phyloP scores from a whole-genome alignment of 805 yeast species.

The Starmerella apis region DNA sequence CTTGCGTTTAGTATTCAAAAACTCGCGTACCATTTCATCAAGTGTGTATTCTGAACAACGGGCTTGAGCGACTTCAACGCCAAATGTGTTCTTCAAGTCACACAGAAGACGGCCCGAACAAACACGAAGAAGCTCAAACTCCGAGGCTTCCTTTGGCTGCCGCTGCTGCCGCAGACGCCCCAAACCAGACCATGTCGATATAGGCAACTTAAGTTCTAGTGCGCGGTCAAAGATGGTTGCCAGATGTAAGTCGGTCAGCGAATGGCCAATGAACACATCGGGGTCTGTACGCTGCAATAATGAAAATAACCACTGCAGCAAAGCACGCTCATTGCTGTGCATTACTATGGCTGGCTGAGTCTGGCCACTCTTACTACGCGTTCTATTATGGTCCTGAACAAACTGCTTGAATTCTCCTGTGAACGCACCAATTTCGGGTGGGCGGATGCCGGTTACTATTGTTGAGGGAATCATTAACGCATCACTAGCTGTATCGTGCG shows the following conservation, averaged over 20 bases:
- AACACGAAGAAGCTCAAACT: conserved; percentile 51
- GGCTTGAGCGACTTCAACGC: conserved; percentile 79
- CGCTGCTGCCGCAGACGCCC: conserved; percentile 44
- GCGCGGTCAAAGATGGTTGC: conserved; percentile 75
- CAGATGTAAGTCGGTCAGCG: conserved; percentile 64
- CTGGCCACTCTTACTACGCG: conserved; percentile 29
- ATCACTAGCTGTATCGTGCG: conserved; percentile 53
- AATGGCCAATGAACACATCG: conserved; percentile 81
- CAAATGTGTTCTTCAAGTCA: conserved; percentile 91
- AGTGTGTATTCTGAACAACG: conserved; percentile 86
- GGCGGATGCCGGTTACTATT: conserved; percentile 65
- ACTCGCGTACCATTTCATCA: conserved; percentile 77
- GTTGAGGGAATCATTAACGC: conserved; percentile 52
- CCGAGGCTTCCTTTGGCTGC: conserved; percentile 14
- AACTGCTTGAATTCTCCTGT: conserved; percentile 67
- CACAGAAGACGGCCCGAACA: conserved; percentile 79
- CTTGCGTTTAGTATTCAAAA: conserved; percentile 53
- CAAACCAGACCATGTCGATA: conserved; percentile 53
- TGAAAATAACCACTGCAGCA: conserved; percentile 66
- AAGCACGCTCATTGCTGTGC: conserved; percentile 62
- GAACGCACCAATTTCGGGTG: conserved; percentile 44
- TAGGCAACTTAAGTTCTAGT: conserved; percentile 58
- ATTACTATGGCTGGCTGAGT: conserved; percentile 33
- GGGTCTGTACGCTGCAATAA: conserved; percentile 72
- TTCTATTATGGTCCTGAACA: conserved; percentile 36